A percentile compares a stretch with the other conserved stretches of the same genome.
Evolutionary conservation across 2,329 filamentous ascomycete genomes (phyloP).

Genomic region (Dissoconium aciculare): DNA sequence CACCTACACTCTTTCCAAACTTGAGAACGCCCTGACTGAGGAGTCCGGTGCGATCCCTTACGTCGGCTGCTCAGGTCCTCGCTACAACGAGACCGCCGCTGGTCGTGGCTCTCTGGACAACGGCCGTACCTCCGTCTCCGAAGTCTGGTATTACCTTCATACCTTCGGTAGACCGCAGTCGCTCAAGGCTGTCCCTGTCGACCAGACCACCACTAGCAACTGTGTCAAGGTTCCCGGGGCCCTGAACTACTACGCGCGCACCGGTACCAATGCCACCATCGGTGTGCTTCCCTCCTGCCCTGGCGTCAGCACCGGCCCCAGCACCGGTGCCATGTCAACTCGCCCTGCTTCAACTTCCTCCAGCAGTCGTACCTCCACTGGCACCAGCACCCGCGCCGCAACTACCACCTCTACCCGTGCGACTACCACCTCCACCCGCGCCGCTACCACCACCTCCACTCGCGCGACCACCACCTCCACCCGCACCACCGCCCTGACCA

Average conservation of each 20-base stretch:
- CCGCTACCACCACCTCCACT: too few species aligned
- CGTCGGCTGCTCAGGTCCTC: conserved; percentile 45
- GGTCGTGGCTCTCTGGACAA: conserved; percentile 39
- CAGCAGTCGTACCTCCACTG: too few species aligned
- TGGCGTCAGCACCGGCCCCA: neutral
- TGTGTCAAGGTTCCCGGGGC: conserved; percentile 42
- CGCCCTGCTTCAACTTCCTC: too few species aligned
- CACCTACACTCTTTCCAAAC: conserved; percentile 37
- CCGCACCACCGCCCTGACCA: too few species aligned
- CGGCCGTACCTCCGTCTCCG: conserved; percentile 42
- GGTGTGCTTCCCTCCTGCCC: too few species aligned
- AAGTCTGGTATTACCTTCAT: conserved; percentile 55
- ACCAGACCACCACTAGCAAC: conserved; percentile 36
- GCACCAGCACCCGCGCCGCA: too few species aligned
- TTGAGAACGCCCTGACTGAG: conserved; percentile 37
- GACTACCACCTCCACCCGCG: too few species aligned
- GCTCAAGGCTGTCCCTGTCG: conserved; percentile 32
- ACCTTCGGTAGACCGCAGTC: conserved; percentile 43
- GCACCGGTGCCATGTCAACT: too few species aligned
- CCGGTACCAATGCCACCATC: conserved; percentile 8
- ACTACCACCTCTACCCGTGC: too few species aligned
- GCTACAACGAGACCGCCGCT: conserved; percentile 45
- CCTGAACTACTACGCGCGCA: conserved; percentile 41
- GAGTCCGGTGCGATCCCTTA: conserved; percentile 43
- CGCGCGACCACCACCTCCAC: too few species aligned